Evolutionary conservation across 139 green algal genomes (phyloP), one percentile per base, ranked within the genome.

Genomic region (Closterium sp.): DNA sequence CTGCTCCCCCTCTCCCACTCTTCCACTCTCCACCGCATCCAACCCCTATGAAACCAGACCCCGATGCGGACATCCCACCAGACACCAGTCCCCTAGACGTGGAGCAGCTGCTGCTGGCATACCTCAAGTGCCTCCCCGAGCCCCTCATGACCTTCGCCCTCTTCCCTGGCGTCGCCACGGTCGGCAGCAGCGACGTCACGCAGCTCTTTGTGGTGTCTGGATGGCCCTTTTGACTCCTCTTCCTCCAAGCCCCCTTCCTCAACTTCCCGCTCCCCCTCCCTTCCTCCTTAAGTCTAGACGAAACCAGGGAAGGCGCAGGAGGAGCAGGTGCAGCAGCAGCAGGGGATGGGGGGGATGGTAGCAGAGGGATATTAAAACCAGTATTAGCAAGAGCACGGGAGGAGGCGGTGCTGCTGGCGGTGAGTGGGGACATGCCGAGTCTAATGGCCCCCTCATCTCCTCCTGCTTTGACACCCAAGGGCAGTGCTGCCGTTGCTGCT

Each of bases 121-220:
- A 91, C 79, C 86, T 93, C 79, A 45, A 90, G 86, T 85, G 86
- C 21, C 91, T 93, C 19, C 91, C 91, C 79, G 86, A 93, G 30
- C 91, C 91, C 73, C 31, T 93, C 9, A 29, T 93, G 30, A 93
- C 86, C 17, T 93, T 86, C 86, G 86, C 91, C 29, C 86, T 93
- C 34, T 93, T 91, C 45, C 31, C 91, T 11, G 30, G 34, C 31
- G 31, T 93, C 32, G 86, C 85, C 29, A 6, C n/a, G 19, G 21
- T 91, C 21, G 91, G 91, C 27, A n/a, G 11, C 79, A 32, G 31
- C 32, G n/a, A n/a, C n/a, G n/a, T 38, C 32, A 38, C 2, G 32
- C 32, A 38, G 32, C 3, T 38, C 32, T 38, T 38, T 38, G 32
- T 38, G 32, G 32, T 38, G 32, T 38, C 32, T 38, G 32, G 32